phyloP scores from a whole-genome alignment of 257 asterid genomes.

The Nicotiana otophora region DNA sequence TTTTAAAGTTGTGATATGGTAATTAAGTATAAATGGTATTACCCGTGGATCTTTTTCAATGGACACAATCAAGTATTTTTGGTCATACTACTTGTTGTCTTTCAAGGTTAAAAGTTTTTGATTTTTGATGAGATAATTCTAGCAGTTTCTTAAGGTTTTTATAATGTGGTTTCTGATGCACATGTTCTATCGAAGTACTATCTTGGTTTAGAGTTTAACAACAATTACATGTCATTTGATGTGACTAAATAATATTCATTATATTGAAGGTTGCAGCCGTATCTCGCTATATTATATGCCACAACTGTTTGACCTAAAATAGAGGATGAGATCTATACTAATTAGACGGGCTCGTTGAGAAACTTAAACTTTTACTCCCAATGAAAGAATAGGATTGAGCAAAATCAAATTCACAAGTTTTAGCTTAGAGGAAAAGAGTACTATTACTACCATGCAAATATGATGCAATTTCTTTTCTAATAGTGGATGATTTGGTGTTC shows the following conservation, averaged over 20 bases:
- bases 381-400: no score
- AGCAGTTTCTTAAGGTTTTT: no score
- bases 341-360: constrained; percentile 89
- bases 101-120: no score
- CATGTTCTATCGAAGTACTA: background rate
- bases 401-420: constrained; percentile 40
- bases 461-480: no score
- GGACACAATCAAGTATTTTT: background rate
- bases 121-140: no score
- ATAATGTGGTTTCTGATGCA: background rate
- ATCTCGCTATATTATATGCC: constrained; percentile 66
- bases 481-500: no score
- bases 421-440: constrained; percentile 68
- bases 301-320: constrained; percentile 70
- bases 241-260: background rate
- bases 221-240: background rate
- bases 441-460: constrained; percentile 13
- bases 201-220: background rate
- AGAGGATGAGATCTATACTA: constrained; percentile 75
- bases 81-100: background rate
- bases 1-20: background rate
- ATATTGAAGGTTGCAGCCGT: constrained; percentile 47
- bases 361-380: background rate
- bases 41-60: background rate
- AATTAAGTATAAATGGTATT: background rate